phyloP scores from a whole-genome alignment of 345 rosid genomes.

The Lepidium didymum region DNA sequence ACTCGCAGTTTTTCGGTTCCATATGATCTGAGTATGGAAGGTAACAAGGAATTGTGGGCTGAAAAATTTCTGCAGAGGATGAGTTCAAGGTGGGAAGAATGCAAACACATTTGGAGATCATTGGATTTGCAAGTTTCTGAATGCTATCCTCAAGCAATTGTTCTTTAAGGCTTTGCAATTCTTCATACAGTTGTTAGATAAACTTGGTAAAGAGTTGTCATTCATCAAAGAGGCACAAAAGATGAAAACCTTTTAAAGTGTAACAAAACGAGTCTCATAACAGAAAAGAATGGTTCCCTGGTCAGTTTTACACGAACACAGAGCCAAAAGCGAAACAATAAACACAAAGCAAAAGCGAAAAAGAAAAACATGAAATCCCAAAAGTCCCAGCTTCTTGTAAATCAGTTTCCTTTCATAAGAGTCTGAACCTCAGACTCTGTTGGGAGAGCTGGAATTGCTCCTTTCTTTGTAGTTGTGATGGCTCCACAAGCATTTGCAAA shows the following conservation, averaged over 20 bases:
- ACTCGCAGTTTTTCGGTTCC: constrained; percentile 78
- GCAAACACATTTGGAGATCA: constrained; percentile 62
- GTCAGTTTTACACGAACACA: not conserved
- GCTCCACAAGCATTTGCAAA: constrained; percentile 96
- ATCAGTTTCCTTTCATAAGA: constrained; percentile 33
- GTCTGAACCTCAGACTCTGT: constrained; percentile 45
- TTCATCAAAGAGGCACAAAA: not conserved
- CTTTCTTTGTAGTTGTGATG: constrained; percentile 93
- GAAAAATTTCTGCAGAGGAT: constrained; percentile 44
- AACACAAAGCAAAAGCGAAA: not conserved
- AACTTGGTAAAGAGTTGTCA: not conserved
- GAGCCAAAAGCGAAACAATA: not conserved
- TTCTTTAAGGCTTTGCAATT: constrained; percentile 28
- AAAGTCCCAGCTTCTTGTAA: not conserved
- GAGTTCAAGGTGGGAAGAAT: constrained; percentile 48
- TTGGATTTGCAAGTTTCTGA: constrained; percentile 68
- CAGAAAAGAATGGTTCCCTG: not conserved
- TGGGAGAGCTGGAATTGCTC: constrained; percentile 97
- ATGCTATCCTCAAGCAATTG: constrained; percentile 86
- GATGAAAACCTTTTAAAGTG: not conserved
- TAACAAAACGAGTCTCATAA: not conserved
- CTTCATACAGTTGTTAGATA: not conserved
- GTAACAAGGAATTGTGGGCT: constrained; percentile 73
- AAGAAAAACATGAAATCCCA: not conserved
- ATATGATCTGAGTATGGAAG: constrained; percentile 81